Evolutionary conservation across 169 alveolate species (phyloP).

Genomic region (Perkinsus chesapeaki): DNA sequence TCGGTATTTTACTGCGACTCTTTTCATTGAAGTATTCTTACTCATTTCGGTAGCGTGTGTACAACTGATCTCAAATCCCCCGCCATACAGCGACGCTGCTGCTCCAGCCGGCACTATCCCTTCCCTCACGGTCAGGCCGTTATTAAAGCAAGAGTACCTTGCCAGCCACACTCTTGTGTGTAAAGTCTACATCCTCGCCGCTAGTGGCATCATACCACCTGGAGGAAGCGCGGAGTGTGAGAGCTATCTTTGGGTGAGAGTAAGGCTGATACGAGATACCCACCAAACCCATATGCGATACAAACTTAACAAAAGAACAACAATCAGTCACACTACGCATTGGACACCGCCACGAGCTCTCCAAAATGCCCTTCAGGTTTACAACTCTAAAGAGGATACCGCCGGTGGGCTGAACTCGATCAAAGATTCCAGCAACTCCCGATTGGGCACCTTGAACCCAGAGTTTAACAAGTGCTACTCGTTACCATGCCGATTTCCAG

Average conservation of each 20-base stretch:
- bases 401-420: neutral
- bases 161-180: neutral
- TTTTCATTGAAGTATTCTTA: too few species aligned
- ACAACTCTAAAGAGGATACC: neutral
- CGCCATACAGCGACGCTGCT: too few species aligned
- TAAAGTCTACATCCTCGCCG: neutral
- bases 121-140: neutral
- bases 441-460: neutral
- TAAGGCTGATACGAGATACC: neutral
- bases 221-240: neutral
- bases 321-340: neutral
- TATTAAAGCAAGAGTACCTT: neutral
- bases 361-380: neutral
- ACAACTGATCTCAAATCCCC: too few species aligned
- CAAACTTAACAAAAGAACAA: too few species aligned
- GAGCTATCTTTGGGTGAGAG: neutral
- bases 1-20: too few species aligned
- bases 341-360: neutral
- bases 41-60: too few species aligned
- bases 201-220: neutral
- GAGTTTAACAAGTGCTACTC: neutral
- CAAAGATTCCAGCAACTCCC: neutral
- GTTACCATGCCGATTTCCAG: neutral
- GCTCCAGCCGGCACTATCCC: too few species aligned
- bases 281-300: neutral